Evolutionary conservation across 257 asterid genomes (phyloP), one percentile per base, ranked within the genome.

Genomic region (Solanum chaucha): DNA sequence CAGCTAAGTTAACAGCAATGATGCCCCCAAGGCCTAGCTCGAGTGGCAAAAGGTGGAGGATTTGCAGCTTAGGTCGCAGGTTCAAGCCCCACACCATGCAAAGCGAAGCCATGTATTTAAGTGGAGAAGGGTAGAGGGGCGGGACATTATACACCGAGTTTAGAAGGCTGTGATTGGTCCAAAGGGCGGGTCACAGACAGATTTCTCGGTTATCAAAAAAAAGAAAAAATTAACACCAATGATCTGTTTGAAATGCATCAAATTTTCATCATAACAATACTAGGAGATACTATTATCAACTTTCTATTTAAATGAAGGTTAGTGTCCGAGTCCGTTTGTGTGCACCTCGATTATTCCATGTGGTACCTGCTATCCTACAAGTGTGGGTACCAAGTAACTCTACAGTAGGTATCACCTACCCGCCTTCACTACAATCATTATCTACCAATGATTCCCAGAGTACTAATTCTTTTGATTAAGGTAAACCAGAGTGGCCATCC

Each of bases 401-500:
- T 70, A 70, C 40, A 14, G 77, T 70, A 70, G 11, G 77, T 28
- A 68, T 32, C 40, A 4, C 4, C 8, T 32, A 72, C 9, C 17
- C 5, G 15, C 35, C 61, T 41, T 28, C 36, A 41, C 36, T 41
- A 41, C 8, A 40, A n/a, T 3, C 11, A 26, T 41, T 24, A 8
- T 15, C 40, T 7, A 44, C 40, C 10, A 46, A 46, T 28, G 26
- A 80, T 80, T 46, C 12, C 65, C 26, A 26, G 3, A 14, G 13
- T 15, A 35, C 30, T 19, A 19, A 19, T 35, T 72, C 30, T 72
- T 3, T 72, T 34, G 28, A 34, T 19, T 1, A 72, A 35, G 14
- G 28, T 72, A 72, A 72, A 72, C 26, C 40, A 80, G 67, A 41
- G 84, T 46, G 40, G 40, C 3, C 40, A 80, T 80, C 84, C 67